phyloP scores from a whole-genome alignment of 768 basidiomycete species.

The Thelephora aurantiotincta region DNA sequence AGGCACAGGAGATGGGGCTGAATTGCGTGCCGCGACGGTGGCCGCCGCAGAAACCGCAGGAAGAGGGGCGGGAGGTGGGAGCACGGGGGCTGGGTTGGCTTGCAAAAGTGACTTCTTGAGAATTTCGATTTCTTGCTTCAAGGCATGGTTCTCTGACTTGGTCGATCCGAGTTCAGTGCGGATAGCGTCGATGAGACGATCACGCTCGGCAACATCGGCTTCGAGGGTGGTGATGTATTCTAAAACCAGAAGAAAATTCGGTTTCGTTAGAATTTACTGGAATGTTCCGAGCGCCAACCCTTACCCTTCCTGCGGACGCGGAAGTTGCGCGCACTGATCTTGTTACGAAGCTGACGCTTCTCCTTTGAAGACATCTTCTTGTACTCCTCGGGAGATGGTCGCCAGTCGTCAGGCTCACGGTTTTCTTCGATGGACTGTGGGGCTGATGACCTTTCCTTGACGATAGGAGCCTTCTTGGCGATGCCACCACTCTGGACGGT shows the following conservation, averaged over 20 bases:
- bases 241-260: conserved; percentile 16
- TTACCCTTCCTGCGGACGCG: conserved; percentile 85
- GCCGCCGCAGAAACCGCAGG: conserved; percentile 15
- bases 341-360: conserved; percentile 91
- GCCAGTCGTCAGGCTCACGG: conserved; percentile 63
- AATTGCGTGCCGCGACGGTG: conserved; percentile 11
- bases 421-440: conserved; percentile 26
- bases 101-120: conserved; percentile 67
- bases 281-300: conserved; percentile 8
- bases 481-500: conserved; percentile 66
- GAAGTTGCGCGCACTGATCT: conserved; percentile 93
- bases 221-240: conserved; percentile 95
- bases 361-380: conserved; percentile 92
- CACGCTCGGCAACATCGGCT: conserved; percentile 84
- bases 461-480: conserved; percentile 36
- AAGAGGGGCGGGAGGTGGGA: conserved; percentile 33
- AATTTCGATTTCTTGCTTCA: conserved; percentile 61
- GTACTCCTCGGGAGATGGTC: conserved; percentile 85
- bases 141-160: conserved; percentile 69
- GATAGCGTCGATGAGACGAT: conserved; percentile 80
- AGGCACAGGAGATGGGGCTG: conserved; percentile 10
- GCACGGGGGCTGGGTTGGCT: conserved; percentile 25
- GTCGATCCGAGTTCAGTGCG: conserved; percentile 69
- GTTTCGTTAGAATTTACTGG: neutral
- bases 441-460: conserved; percentile 18